Base-by-base conservation (phyloP, 2,329 filamentous ascomycete genomes). In the Pseudogymnoascus sp. region DNA sequence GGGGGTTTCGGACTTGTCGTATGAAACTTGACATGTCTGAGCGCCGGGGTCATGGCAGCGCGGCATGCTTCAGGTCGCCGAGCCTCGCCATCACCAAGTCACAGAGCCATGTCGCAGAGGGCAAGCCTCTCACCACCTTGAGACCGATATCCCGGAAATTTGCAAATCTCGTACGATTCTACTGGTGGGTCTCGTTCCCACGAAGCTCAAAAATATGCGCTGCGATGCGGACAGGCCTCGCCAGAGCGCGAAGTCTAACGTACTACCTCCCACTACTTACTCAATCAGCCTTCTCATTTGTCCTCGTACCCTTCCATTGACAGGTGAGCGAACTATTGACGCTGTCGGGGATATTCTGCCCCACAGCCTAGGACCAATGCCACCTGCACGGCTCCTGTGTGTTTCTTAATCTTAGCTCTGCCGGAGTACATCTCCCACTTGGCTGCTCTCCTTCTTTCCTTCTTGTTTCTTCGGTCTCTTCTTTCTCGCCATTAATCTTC, bases 11-110 rank as follows among this genome's bases (percentile, higher is more conserved):
- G 10, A 55, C 29, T 55, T 55, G n/a, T 55, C n/a, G 9, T 55
- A 55, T 55, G 48, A 55, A 55, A 55, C 48, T 55, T 55, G 48
- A 55, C 48, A 55, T 55, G 48, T 55, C 48, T 55, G 48, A 55
- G 48, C 48, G 29, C 48, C 29, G 48, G 48, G 48, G 48, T 33
- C 48, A 55, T 55, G 48, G 27, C 48, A 55, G 48, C 48, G 5
- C 15, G 48, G 48, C 29, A 55, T 55, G 48, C 48, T 21, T 55
- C 48, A 55, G 18, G 48, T 55, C 48, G 48, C 48, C 48, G 48
- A 55, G 48, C 48, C 48, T 55, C 48, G 48, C 48, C 48, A 55
- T 55, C 48, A 33, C 29, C 48, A 12, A 12, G 3, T 12, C 15
- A 5, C 48, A 33, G 18, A 13, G 15, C 29, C 29, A 55, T 21